Base-by-base conservation (phyloP, 352 stramenopile genomes). In the Pythium phragmitis region DNA sequence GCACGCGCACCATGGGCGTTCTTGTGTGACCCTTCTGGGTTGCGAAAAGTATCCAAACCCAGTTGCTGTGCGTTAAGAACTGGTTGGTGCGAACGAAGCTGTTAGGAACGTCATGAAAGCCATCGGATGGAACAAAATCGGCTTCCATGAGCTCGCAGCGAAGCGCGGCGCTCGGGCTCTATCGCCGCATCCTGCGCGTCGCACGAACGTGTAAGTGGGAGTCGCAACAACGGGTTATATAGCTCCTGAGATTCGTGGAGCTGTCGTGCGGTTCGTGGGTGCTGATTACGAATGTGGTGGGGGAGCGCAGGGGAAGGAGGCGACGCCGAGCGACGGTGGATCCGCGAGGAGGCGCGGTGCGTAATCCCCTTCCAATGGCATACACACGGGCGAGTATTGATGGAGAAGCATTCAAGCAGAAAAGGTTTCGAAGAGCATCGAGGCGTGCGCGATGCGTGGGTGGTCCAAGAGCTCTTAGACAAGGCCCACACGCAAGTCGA, bases 401-500 rank as follows among this genome's bases (percentile, higher is more conserved):
- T 21, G 33, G 19, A 43, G 16, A 13, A 39, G 7, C 16, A 39
- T 43, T 28, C 26, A 55, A 7, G 43, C 34, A 17, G 0, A 9
- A 19, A 53, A 53, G 46, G 26, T 1, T 92, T 92, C 65, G 83
- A 93, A 60, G 84, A 87, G 65, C 78, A 88, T 36, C 79, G 81
- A 17, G 39, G 19, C 21, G 41, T 91, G 23, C 50, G 34, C 0
- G 64, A 79, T 51, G 33, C 71, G 8, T 36, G 47, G 12, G 47
- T 69, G 13, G 74, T 91, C 52, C 65, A 79, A 12, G 75, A 89
- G 55, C 73, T 82, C 11, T 66, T 94, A 11, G 69, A 80, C 12
- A 72, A 80, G 34, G 77, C 68, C 8, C 76, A 91, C 55, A 80
- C 88, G 51, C 79, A 92, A 45, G 76, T 95, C 52, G 86, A 95